Base-by-base conservation (phyloP, 495 filamentous ascomycete genomes). In the Penicillium manginii region DNA sequence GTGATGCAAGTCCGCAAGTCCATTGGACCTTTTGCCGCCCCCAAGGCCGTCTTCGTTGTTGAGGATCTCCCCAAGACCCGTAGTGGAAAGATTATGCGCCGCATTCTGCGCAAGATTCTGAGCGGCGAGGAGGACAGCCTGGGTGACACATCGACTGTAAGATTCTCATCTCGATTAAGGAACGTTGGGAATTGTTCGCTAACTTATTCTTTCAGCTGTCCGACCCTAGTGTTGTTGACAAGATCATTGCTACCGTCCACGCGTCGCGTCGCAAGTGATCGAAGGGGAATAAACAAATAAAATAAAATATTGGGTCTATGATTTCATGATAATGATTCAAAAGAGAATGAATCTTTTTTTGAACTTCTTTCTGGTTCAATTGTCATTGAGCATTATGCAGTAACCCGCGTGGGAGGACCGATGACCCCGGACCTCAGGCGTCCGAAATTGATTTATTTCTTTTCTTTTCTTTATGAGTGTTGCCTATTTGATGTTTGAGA, bases 61-160 rank as follows among this genome's bases (percentile, higher is more conserved):
- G 87, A 91, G 4, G 93, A 98, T 71, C 83, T 99, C 26, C 94
- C 94, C 59, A 98, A 99, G 85, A 98, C 94, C 42, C 81, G 94
- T 59, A 92, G 88, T 63, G 94, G 94, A 55, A 99, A 99, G 88
- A 99, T 98, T 67, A 98, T 99, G 94, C 84, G 94, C 54, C 86
- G 94, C 54, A 97, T 99, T 74, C 73, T 99, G 76, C 87, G 94
- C 57, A 98, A 99, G 89, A 92, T 98, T 63, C 77, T 99, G 59
- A 91, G 91, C 45, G 92, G 92, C 11, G 94, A 99, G 81, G 96
- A 98, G 75, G 94, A 98, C 66, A 91, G 93, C 72, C 80, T 99
- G 54, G 94, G 94, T 64, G 96, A 99, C 66, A 93, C 78, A 29
- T 90, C 91, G 2, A 98, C 94, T 54, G 91, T 96, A 83, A 81